These are phyloP conservation scores for Telopea speciosissima DNA, from an alignment of 177 flowering plant genomes.

Conservation along the genomic window DNA sequence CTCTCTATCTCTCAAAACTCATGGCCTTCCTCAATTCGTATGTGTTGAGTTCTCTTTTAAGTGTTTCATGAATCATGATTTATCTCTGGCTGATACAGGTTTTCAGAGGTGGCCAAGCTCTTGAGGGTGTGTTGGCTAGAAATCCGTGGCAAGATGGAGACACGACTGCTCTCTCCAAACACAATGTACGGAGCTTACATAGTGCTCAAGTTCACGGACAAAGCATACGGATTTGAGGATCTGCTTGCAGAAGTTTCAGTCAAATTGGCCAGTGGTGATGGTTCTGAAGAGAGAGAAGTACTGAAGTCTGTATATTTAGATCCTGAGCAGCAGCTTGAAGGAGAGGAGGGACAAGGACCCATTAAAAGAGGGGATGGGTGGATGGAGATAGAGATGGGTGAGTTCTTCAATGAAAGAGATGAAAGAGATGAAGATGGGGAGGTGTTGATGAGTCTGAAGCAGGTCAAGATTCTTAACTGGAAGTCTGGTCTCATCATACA, in stretches of 20 bases:
- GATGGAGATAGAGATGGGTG: not conserved
- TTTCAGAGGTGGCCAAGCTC: too few relatives aligned
- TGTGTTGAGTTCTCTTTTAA: too few relatives aligned
- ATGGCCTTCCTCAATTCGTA: too few relatives aligned
- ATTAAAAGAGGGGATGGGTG: not conserved
- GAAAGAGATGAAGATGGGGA: not conserved
- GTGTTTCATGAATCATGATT: too few relatives aligned
- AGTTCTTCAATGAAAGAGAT: not conserved
- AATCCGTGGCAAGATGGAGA: not conserved
- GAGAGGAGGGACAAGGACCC: not conserved
- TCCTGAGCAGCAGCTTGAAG: not conserved
- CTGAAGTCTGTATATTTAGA: not conserved
- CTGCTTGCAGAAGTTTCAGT: not conserved
- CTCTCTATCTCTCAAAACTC: too few relatives aligned
- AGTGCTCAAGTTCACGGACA: conserved; percentile 11
- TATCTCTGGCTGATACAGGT: too few relatives aligned
- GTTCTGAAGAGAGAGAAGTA: not conserved
- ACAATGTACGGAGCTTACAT: conserved; percentile 25
- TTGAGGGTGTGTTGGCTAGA: too few relatives aligned
- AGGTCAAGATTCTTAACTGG: not conserved
- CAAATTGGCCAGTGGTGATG: not conserved
- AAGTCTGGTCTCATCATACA: not conserved
- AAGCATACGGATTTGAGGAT: conserved; percentile 13
- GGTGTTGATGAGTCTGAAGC: not conserved
- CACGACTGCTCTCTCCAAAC: conserved; percentile 12